These are phyloP conservation scores for Wickerhamiella spandovensis DNA, from an alignment of 805 yeast species.

Conservation along the genomic window DNA sequence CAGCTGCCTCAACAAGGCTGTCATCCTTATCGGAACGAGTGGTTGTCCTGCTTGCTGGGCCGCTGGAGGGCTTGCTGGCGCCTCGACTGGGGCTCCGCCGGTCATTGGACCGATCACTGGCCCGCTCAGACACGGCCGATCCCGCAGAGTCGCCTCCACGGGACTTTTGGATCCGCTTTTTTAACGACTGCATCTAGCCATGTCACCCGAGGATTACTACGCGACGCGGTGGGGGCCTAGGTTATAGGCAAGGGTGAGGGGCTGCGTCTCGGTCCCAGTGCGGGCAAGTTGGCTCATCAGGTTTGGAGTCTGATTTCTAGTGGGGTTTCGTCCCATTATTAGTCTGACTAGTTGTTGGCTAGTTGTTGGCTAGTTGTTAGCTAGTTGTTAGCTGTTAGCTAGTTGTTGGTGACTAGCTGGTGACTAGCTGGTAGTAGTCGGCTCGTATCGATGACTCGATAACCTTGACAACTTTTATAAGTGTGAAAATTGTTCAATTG, in stretches of 20 bases:
- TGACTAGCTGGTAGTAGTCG: too few species aligned
- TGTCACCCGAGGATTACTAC: not conserved
- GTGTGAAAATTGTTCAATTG: too few species aligned
- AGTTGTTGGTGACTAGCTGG: not conserved
- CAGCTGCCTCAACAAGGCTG: not conserved
- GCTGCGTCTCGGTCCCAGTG: too few species aligned
- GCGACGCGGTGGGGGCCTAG: too few species aligned
- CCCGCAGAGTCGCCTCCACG: not conserved
- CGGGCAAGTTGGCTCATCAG: too few species aligned
- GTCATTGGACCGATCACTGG: not conserved
- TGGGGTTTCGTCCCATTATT: too few species aligned
- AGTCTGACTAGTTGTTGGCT: too few species aligned
- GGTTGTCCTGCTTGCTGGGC: not conserved
- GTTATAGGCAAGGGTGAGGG: too few species aligned
- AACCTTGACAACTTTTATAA: too few species aligned
- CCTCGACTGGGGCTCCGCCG: not conserved
- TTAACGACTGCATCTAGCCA: slow-evolving; percentile 1
- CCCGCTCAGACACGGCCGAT: not conserved
- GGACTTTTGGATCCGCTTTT: not conserved
- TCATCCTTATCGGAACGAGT: not conserved
- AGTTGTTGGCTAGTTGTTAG: too few species aligned
- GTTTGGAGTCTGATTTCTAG: too few species aligned
- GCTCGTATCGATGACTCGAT: too few species aligned
- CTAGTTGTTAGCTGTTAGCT: not conserved
- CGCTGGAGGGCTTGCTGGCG: not conserved